Evolutionary conservation across 352 stramenopile genomes (phyloP).

Genomic region (Globisporangium mamillatum): DNA sequence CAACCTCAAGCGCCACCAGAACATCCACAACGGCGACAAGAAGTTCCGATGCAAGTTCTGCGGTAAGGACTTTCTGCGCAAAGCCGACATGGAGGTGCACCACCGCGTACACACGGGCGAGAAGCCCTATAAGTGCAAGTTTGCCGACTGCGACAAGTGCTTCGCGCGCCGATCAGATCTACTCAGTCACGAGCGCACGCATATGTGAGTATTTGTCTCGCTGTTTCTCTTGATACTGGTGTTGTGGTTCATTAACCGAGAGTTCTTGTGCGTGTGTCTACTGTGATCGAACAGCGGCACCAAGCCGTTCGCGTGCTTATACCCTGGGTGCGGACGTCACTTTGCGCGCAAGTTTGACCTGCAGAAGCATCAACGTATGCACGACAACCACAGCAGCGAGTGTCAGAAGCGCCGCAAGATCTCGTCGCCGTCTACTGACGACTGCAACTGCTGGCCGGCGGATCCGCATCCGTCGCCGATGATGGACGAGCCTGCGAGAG

Average conservation of each 20-base stretch:
- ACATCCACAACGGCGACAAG: conserved; percentile 55
- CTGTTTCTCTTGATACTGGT: neutral
- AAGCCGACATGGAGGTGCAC: conserved; percentile 76
- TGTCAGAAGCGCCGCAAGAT: conserved; percentile 36
- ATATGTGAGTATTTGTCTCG: conserved; percentile 33
- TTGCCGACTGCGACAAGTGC: conserved; percentile 46
- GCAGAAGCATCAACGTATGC: conserved; percentile 66
- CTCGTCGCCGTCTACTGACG: conserved; percentile 6
- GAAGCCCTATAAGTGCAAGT: conserved; percentile 68
- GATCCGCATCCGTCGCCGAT: neutral
- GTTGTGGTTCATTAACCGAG: neutral
- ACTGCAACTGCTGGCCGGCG: conserved; percentile 7
- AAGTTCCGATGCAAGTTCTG: conserved; percentile 67
- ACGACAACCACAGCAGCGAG: conserved; percentile 31
- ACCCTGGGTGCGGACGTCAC: conserved; percentile 42
- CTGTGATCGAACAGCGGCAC: conserved; percentile 28
- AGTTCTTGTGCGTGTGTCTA: conserved; percentile 9
- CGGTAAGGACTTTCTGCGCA: conserved; percentile 58
- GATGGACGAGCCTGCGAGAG: neutral
- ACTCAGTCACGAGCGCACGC: conserved; percentile 71
- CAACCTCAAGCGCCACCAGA: conserved; percentile 58
- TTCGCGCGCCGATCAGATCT: conserved; percentile 75
- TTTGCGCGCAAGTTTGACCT: conserved; percentile 69
- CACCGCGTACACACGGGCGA: conserved; percentile 73
- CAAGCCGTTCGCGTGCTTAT: conserved; percentile 61